Percentiles rank a stretch among this genome's conserved stretches.
phyloP scores from a whole-genome alignment of 495 filamentous ascomycete genomes.

The Tuber aestivum region DNA sequence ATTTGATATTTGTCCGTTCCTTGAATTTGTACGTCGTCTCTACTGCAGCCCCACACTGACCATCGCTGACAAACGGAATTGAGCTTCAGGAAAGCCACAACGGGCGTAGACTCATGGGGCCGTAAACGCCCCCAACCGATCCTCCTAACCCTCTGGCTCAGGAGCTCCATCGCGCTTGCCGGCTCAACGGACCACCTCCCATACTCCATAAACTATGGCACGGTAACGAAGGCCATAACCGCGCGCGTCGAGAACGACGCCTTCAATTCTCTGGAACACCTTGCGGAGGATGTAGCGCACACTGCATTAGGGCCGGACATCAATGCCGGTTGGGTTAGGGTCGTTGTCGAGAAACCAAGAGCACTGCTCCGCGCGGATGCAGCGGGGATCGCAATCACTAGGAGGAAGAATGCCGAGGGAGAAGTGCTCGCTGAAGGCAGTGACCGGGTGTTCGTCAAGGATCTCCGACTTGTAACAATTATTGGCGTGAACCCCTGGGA shows the following conservation, averaged over 20 bases:
- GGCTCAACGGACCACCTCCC: constrained; percentile 42
- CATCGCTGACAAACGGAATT: constrained; percentile 23
- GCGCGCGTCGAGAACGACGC: constrained; percentile 31
- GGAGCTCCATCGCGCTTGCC: constrained; percentile 40
- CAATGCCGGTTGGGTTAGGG: constrained; percentile 38
- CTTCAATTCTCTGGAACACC: constrained; percentile 36
- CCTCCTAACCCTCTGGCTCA: constrained; percentile 38
- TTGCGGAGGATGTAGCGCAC: constrained; percentile 32
- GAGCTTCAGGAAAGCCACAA: constrained; percentile 33
- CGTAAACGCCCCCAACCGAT: constrained; percentile 38
- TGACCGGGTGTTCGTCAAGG: constrained; percentile 39
- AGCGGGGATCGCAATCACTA: constrained; percentile 35
- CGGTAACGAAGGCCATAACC: constrained; percentile 35
- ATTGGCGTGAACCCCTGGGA: constrained; percentile 57
- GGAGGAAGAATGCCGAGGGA: constrained; percentile 21
- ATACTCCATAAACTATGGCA: constrained; percentile 42
- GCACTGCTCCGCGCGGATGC: constrained; percentile 41
- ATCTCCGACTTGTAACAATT: constrained; percentile 44
- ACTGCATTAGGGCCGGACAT: constrained; percentile 34
- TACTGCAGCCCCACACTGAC: neutral
- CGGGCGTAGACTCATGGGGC: constrained; percentile 39
- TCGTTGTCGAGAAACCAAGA: constrained; percentile 38
- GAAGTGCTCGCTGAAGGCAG: constrained; percentile 26
- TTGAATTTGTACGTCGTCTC: constrained; percentile 30
- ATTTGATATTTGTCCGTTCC: constrained; percentile 41